Evolutionary conservation across 768 basidiomycete species (phyloP).

Genomic region (Tulasnella sp.): DNA sequence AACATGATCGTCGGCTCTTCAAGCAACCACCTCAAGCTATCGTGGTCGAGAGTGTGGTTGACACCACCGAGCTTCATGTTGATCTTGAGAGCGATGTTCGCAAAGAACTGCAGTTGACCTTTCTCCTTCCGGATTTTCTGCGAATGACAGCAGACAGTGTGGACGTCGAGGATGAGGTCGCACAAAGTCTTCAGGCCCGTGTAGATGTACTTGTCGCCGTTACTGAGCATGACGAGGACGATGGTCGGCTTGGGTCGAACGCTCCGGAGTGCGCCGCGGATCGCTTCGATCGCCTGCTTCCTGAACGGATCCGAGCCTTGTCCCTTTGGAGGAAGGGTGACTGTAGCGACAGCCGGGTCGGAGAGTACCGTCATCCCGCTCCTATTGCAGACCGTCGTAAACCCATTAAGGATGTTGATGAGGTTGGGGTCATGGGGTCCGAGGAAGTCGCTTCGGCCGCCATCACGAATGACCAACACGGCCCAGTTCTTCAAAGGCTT

Average conservation of each 20-base stretch:
- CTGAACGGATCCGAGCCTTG: slow-evolving; percentile 49
- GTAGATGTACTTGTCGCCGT: slow-evolving; percentile 65
- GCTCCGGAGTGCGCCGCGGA: slow-evolving; percentile 37
- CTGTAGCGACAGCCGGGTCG: slow-evolving; percentile 28
- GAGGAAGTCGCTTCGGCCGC: slow-evolving; percentile 57
- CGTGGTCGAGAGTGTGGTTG: slow-evolving; percentile 58
- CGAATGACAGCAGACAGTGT: slow-evolving; percentile 67
- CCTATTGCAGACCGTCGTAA: slow-evolving; percentile 51
- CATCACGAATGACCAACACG: slow-evolving; percentile 54
- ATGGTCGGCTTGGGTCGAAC: slow-evolving; percentile 43
- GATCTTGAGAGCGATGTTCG: slow-evolving; percentile 65
- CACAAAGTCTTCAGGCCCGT: slow-evolving; percentile 73
- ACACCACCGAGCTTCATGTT: slow-evolving; percentile 78
- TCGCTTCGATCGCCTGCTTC: slow-evolving; percentile 39
- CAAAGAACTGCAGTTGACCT: slow-evolving; percentile 73
- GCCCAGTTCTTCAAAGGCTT: slow-evolving; percentile 54
- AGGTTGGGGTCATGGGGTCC: slow-evolving; percentile 49
- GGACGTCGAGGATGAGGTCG: slow-evolving; percentile 57
- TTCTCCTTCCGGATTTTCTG: slow-evolving; percentile 61
- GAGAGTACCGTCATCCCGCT: slow-evolving; percentile 46
- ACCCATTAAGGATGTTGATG: slow-evolving; percentile 40
- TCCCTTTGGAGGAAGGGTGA: slow-evolving; percentile 43
- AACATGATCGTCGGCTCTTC: slow-evolving; percentile 71
- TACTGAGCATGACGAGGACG: slow-evolving; percentile 61
- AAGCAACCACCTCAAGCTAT: slow-evolving; percentile 55